Base-by-base conservation (phyloP, 2,329 filamentous ascomycete species). In the Fusarium austroafricanum region DNA sequence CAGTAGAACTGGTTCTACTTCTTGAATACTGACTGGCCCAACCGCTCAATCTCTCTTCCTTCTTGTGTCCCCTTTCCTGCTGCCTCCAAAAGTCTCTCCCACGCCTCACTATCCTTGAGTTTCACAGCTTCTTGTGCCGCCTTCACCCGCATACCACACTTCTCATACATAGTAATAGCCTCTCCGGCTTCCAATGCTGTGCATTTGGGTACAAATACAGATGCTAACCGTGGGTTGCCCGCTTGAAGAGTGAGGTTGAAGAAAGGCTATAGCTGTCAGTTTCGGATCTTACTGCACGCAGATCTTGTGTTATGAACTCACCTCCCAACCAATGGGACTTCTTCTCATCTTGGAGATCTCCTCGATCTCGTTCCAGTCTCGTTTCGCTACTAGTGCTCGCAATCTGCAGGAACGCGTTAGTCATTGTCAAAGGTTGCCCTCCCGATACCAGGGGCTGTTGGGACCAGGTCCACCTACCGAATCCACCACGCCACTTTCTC, bases 321-420 rank as follows among this genome's bases (percentile, higher is more conserved):
- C 92, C 87, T 97, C 93, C 96, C 96, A 99, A 12, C 95, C 95
- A 76, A 99, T 98, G 1, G 95, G 93, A 60, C 92, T 96, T 79
- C 94, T 97, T 75, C 92, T 88, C 75, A 85, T 86, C 75, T 90
- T 92, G 35, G 88, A 87, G 71, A 93, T 87, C 71, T 97, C 94
- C 77, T 98, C 94, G 59, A 99, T 86, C 77, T 97, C 95, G 51
- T 88, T 89, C 94, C 94, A 99, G 75, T 97, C 92, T 55, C 96
- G 87, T 77, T 94, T 93, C 17, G 92, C 92, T 4, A 99, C 93
- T 50, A 98, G 86, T 1, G 94, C 96, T 72, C 95, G 89, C 28
- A 99, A 84, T 65, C 93, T 90, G 60, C 56, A 59, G 56, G 61
- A 60, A 57, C 49, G 53, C 57, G 61, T 74, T 58, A 74, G 71